Evolutionary conservation across 2,329 filamentous ascomycete genomes (phyloP).

Genomic region (Aspergillus japonicus): DNA sequence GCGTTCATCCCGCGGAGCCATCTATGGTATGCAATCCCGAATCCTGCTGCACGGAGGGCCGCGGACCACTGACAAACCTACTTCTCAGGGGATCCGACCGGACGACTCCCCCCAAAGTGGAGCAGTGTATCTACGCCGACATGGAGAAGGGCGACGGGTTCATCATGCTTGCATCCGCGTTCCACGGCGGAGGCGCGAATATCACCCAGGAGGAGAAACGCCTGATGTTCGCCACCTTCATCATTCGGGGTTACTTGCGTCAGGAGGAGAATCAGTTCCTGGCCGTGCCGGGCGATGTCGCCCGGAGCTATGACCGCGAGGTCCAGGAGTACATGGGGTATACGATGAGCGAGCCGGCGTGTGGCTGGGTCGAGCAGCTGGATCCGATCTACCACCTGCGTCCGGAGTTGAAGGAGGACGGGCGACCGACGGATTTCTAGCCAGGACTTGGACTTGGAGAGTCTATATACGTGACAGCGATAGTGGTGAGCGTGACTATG

Average conservation of each 20-base stretch:
- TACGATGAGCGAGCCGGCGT: neutral
- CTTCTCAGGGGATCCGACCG: neutral
- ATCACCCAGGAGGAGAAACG: neutral
- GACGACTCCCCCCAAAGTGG: neutral
- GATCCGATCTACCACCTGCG: neutral
- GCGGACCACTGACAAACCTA: neutral
- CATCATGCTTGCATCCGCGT: neutral
- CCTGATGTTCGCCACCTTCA: neutral
- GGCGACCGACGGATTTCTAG: neutral
- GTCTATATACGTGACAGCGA: too few relatives aligned
- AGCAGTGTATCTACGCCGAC: neutral
- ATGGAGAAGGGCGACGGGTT: neutral
- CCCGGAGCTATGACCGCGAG: neutral
- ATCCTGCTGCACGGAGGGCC: neutral
- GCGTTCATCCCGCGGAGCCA: slow-evolving; percentile 31
- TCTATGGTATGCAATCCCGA: slow-evolving; percentile 17
- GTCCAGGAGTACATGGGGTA: slow-evolving; percentile 1
- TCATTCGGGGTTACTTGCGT: neutral
- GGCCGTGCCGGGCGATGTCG: neutral
- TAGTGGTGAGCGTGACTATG: too few relatives aligned
- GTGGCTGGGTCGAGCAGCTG: neutral
- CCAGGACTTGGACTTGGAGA: neutral
- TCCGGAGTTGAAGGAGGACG: neutral
- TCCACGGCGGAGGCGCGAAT: neutral
- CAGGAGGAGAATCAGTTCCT: slow-evolving; percentile 5